phyloP scores from a whole-genome alignment of 495 filamentous ascomycete genomes.

The Xylaria grammica region DNA sequence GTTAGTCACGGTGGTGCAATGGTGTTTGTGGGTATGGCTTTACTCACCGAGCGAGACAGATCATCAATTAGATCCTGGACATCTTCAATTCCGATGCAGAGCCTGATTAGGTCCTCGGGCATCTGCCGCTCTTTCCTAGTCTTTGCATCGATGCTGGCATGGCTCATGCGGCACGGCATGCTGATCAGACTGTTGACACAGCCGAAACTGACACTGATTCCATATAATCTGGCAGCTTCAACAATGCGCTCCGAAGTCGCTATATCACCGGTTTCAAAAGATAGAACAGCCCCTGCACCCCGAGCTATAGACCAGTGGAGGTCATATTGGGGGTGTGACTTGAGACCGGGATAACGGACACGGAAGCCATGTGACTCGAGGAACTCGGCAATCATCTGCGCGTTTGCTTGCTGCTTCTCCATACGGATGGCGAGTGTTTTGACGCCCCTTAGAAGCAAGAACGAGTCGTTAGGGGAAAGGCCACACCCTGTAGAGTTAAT shows the following conservation, averaged over 20 bases:
- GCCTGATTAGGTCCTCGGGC: slow-evolving; percentile 93
- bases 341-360: slow-evolving; percentile 91
- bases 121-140: slow-evolving; percentile 86
- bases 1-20: slow-evolving; percentile 26
- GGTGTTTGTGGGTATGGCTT: slow-evolving; percentile 22
- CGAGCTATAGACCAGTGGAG: slow-evolving; percentile 94
- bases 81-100: slow-evolving; percentile 98
- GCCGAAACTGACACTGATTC: slow-evolving; percentile 94
- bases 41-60: slow-evolving; percentile 82
- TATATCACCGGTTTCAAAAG: slow-evolving; percentile 91
- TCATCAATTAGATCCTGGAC: slow-evolving; percentile 92
- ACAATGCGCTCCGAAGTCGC: slow-evolving; percentile 87
- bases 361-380: slow-evolving; percentile 90
- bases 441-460: slow-evolving; percentile 90
- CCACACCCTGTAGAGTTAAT: slow-evolving; percentile 97
- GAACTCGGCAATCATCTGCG: slow-evolving; percentile 88
- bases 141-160: slow-evolving; percentile 96
- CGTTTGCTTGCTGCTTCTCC: slow-evolving; percentile 96
- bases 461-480: slow-evolving; percentile 91
- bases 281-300: slow-evolving; percentile 90
- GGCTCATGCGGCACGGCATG: slow-evolving; percentile 99
- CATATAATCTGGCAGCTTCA: slow-evolving; percentile 88
- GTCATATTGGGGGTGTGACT: slow-evolving; percentile 94
- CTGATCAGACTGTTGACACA: slow-evolving; percentile 98
- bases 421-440: slow-evolving; percentile 97